Evolutionary conservation across 2,329 filamentous ascomycete genomes (phyloP), one percentile per base, ranked within the genome.

Genomic region (Epichloe amarillans): DNA sequence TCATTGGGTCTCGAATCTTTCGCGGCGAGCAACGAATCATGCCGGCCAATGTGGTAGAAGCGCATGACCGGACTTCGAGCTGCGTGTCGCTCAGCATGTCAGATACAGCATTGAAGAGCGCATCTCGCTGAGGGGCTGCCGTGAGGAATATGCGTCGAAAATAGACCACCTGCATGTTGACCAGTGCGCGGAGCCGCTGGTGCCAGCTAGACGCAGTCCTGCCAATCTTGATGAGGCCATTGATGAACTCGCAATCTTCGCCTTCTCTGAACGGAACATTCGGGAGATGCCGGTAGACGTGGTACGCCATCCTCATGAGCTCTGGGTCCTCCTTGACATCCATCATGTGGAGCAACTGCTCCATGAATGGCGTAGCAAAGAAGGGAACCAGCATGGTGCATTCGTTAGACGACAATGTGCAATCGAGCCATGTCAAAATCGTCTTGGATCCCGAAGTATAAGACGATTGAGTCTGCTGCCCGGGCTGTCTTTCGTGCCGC

Each of bases 121-220:
- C 77, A 58, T 88, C 78, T 50, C 93, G 86, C 64, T 95, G 84
- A 7, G 77, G 70, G 6, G 78, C 73, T 35, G 82, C 79, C 57
- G 94, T 86, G 30, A 97, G 73, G 74, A 98, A 98, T 38, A 98
- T 78, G 26, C 91, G 86, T 47, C 93, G 85, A 80, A 97, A 98
- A 72, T 96, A 98, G 59, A 98, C 84, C 56, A 97, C 91, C 62
- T 98, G 94, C 75, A 98, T 96, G 69, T 97, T 97, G 69, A 98
- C 90, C 58, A 98, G 80, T 42, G 95, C 88, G 26, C 94, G 82
- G 39, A 98, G 76, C 45, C 93, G 86, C 69, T 98, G 93, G 67
- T 98, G 93, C 93, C 93, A 98, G 51, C 87, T 93, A 3, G 81
- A 71, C 1, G 90, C 87, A 7, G 80, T 84, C 60, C 83, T 86